Evolutionary conservation across 495 filamentous ascomycete species (phyloP).

Genomic region (Barbatosphaeria neglecta): DNA sequence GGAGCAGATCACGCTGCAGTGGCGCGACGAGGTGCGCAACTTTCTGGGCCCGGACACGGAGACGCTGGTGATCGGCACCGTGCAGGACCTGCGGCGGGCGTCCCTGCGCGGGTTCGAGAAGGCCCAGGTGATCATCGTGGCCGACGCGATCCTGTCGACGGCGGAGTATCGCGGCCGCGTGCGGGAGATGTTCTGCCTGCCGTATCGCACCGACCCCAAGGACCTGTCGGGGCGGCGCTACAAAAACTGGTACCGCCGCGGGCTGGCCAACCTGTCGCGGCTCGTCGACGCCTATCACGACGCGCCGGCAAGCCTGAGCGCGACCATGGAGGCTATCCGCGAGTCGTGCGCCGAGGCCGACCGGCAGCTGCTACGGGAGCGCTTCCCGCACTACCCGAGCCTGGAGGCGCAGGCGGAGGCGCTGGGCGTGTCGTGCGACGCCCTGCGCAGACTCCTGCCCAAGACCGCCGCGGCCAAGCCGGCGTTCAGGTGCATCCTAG

Average conservation of each 20-base stretch:
- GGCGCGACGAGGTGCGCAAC: slow-evolving; percentile 47
- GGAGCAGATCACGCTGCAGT: slow-evolving; percentile 51
- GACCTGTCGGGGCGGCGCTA: slow-evolving; percentile 1
- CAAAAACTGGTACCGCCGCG: slow-evolving; percentile 7
- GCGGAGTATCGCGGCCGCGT: slow-evolving; percentile 21
- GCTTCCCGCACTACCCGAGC: not conserved
- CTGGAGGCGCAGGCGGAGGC: not conserved
- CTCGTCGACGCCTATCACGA: slow-evolving; percentile 4
- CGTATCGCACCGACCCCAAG: slow-evolving; percentile 9
- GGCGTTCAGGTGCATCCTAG: slow-evolving; percentile 21
- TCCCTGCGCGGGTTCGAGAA: slow-evolving; percentile 29
- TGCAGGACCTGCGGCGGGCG: slow-evolving; percentile 10
- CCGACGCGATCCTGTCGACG: slow-evolving; percentile 30
- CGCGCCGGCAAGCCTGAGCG: too few relatives aligned
- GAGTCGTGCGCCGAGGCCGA: not conserved
- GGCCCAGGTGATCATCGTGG: slow-evolving; percentile 47
- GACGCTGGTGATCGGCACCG: slow-evolving; percentile 29
- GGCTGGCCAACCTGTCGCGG: slow-evolving; percentile 2
- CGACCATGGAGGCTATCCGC: not conserved
- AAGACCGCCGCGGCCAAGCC: slow-evolving; percentile 13
- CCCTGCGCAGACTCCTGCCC: not conserved
- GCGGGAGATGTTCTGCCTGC: not conserved
- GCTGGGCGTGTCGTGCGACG: not conserved
- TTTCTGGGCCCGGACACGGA: slow-evolving; percentile 34
- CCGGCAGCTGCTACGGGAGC: not conserved